phyloP scores from a whole-genome alignment of 495 filamentous ascomycete species.

The Annulohypoxylon maeteangense region DNA sequence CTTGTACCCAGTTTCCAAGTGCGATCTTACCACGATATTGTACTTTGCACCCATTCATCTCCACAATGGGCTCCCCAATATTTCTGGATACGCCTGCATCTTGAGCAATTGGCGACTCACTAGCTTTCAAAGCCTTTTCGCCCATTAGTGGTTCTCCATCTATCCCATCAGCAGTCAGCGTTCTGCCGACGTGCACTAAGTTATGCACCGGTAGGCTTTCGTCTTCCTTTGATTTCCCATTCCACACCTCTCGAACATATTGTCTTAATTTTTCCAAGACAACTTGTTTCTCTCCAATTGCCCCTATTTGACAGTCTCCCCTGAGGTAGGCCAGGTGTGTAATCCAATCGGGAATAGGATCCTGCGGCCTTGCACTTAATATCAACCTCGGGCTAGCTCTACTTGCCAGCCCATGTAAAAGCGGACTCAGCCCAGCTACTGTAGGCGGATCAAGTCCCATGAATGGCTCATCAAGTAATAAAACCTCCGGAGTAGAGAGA shows the following conservation, averaged over 20 bases:
- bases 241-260: conserved; percentile 55
- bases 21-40: conserved; percentile 80
- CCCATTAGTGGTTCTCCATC: conserved; percentile 50
- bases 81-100: conserved; percentile 18
- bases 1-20: conserved; percentile 80
- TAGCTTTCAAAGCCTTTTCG: conserved; percentile 27
- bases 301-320: conserved; percentile 65
- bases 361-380: conserved; percentile 82
- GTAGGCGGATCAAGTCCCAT: conserved; percentile 95
- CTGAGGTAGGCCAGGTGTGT: conserved; percentile 79
- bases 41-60: conserved; percentile 86
- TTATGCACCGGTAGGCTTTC: conserved; percentile 55
- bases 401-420: conserved; percentile 73
- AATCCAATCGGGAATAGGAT: conserved; percentile 88
- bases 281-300: conserved; percentile 64
- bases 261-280: conserved; percentile 61
- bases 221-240: conserved; percentile 48
- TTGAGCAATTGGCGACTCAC: background rate
- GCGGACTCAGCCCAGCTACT: conserved; percentile 69
- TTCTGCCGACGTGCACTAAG: conserved; percentile 62
- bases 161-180: conserved; percentile 58
- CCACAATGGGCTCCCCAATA: conserved; percentile 72
- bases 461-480: conserved; percentile 94
- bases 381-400: conserved; percentile 75
- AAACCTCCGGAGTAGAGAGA: conserved; percentile 77